Base-by-base conservation (phyloP, 75 land plant genomes). In the Pinus albicaulis region DNA sequence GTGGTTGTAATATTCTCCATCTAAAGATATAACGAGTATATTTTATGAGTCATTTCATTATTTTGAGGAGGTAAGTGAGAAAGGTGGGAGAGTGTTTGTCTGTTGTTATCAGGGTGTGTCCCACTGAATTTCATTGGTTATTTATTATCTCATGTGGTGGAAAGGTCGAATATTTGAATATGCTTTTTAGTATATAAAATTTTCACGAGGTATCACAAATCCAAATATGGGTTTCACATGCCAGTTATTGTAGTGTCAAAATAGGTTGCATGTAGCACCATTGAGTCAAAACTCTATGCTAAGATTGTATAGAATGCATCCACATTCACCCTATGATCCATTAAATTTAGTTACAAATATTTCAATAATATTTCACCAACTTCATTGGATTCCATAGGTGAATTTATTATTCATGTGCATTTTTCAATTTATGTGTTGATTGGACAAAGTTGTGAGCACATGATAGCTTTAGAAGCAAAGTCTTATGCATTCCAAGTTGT, bases 121-220 rank as follows among this genome's bases (percentile, higher is more conserved):
- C 31, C 2, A 1, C 31, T 31, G 2, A 31, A 31, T 1, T 31
- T 31, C 31, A 31, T 31, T 31, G 0, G 31, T 0, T 31, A 31
- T 2, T 31, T 1, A 1, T 31, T 31, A 31, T 31, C 0, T 31
- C 31, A 31, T 31, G 31, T 31, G 31, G 98, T 76, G 90, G 71
- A 88, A 93, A 26, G 89, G 91, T 23, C 90, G 84, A 72, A 93
- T 88, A 82, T 93, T 95, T 81, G 96, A 95, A 12, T 93, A 91
- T 74, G 98, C 96, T 4, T 95, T 95, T 74, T 88, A 93, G 76
- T 89, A 82, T 79, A 96, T 93, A 17, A 93, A 91, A 74, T 83
- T 91, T 48, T 93, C 96, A 5, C 73, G 98, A 71, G 89, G 91
- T 5, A 86, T 93, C 65, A 82, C 96, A 11, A 91, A 95, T 95